Evolutionary conservation across 345 rosid species (phyloP), one percentile per base, ranked within the genome.

Genomic region (Carallia pectinifolia): DNA sequence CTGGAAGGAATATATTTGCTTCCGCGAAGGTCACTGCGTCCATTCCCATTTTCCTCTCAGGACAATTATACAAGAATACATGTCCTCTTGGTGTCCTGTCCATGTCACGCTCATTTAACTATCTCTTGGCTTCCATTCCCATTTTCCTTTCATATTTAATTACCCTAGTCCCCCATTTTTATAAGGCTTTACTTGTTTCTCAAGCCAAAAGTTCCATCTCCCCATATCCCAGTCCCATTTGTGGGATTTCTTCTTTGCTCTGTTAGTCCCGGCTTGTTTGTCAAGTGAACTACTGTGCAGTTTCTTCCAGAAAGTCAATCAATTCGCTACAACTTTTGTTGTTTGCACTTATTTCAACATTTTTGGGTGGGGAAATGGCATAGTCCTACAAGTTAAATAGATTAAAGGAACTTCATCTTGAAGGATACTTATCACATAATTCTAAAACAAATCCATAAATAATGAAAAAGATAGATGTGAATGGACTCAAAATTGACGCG

Each of bases 1-100:
- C 44, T 71, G 75, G 75, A 56, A 36, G 55, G 69, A 71, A 71
- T 7, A n/a, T 33, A 50, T 23, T 62, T 62, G 53, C 74, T 62
- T 71, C 15, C 23, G 8, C 58, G 18, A 16, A 33, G 58, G 73
- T 50, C 52, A 62, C 17, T 56, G 36, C 29, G 5, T 52, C 7
- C 47, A 10, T 7, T 39, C 40, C 27, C 36, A 56, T 58, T 68
- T 23, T 31, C 40, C 56, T 58, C 50, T 34, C 58, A 60, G 47
- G 72, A 47, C 66, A 60, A 48, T 23, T 6, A 18, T 2, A 52
- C 7, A n/a, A 38, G 27, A 64, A 53, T 38, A 64, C 38, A 44
- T 64, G 36, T 40, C 48, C 64, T n/a, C 30, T 58, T 58, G 75
- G 62, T 71, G 64, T 40, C 27, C 15, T 56, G 75, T 71, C 75